Evolutionary conservation across 2,329 filamentous ascomycete species (phyloP), one percentile per base, ranked within the genome.

Genomic region (Septoria petroselini): DNA sequence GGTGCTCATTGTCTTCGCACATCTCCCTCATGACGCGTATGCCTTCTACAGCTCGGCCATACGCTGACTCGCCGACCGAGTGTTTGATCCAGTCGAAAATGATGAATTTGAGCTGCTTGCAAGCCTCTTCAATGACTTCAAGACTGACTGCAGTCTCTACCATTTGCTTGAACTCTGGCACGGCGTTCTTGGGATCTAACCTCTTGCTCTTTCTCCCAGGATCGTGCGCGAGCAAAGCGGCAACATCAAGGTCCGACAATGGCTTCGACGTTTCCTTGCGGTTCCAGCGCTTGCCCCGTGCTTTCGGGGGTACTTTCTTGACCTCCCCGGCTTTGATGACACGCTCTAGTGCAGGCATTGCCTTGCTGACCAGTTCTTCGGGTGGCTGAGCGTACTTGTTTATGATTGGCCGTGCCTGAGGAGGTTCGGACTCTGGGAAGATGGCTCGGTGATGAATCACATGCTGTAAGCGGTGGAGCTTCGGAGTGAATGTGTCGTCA

Each of bases 121-220:
- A 77, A 1, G 86, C 85, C 14, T 84, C 79, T 52, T 81, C 75
- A 45, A 94, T 79, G 3, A 79, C 75, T 1, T 78, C 72, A 1
- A 85, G 72, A 21, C 83, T 78, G 1, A 78, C 72, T 1, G 84
- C 71, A 5, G 81, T 45, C 21, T 58, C 75, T 12, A 97, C 75
- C 2, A 84, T 78, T 66, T 89, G 88, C 65, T 91, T 94, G 79
- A 95, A 96, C 52, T 91, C 88, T 0, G 93, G 90, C 4, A 97
- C 82, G 1, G 91, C 82, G 57, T 97, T 97, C 7, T 85, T 78
- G 0, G 79, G 67, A 7, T 81, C 78, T 49, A 86, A 83, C 37
- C 73, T 76, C 64, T 75, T 70, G 21, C 71, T 71, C 39, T 76
- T 80, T 48, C 62, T 57, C 25, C 52, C 56, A 1, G 61, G 62